Percentiles rank a stretch among this genome's conserved stretches.
Evolutionary conservation across 31 red algal genomes (phyloP).

Genomic region (Porphyra umbilicalis): DNA sequence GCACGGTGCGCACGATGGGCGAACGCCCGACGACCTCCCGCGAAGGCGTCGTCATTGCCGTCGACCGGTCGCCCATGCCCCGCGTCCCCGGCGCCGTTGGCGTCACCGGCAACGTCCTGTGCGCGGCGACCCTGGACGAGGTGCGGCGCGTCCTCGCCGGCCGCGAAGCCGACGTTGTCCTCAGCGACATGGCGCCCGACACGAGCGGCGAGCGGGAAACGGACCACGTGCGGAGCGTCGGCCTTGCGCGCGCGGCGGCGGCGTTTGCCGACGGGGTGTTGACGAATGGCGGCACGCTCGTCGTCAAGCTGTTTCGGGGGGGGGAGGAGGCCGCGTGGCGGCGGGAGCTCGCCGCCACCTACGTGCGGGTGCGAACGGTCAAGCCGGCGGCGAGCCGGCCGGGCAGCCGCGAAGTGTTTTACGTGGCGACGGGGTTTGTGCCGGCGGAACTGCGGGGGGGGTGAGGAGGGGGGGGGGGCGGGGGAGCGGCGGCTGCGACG

Average conservation of each 20-base stretch:
- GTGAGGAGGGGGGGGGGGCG: too few relatives aligned
- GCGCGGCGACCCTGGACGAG: constrained; percentile 9
- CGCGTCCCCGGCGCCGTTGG: constrained; percentile 48
- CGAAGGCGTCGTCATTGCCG: constrained; percentile 28
- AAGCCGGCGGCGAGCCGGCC: constrained; percentile 38
- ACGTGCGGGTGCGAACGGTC: constrained; percentile 21
- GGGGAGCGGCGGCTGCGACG: too few relatives aligned
- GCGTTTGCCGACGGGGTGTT: constrained; percentile 30
- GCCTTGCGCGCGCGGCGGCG: constrained; percentile 22
- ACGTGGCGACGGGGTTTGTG: constrained; percentile 52
- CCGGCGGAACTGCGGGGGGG: constrained; percentile 10
- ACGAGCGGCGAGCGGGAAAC: constrained; percentile 51
- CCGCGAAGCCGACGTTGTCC: constrained; percentile 58
- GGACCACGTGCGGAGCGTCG: constrained; percentile 48
- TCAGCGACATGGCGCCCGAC: constrained; percentile 71
- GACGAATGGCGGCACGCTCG: constrained; percentile 36
- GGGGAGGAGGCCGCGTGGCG: constrained; percentile 35
- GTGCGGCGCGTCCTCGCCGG: constrained; percentile 30
- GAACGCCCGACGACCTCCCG: background rate
- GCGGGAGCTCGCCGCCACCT: constrained; percentile 14
- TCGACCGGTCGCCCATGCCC: constrained; percentile 57
- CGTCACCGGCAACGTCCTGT: constrained; percentile 33
- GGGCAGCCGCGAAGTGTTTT: constrained; percentile 46
- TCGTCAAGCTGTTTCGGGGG: constrained; percentile 57
- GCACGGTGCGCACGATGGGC: background rate